Conservation (phyloP, 495 filamentous ascomycete genomes). For the Penicillium odoratum region DNA sequence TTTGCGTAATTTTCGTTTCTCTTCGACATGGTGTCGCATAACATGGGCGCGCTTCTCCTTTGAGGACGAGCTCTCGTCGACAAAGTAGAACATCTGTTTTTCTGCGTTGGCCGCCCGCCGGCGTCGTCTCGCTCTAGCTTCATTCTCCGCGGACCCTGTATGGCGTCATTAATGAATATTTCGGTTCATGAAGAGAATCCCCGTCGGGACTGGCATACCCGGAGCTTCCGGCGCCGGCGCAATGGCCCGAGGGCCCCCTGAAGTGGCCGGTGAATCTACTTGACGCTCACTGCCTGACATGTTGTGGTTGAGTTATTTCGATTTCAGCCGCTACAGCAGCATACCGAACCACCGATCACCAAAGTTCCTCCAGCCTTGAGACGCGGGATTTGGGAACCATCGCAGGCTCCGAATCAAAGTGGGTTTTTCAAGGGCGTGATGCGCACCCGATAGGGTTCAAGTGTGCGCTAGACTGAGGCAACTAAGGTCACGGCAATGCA, state of each 20-base stretch:
- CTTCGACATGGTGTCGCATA: conserved; percentile 51
- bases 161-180: conserved; percentile 3
- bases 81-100: conserved; percentile 46
- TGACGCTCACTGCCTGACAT: conserved; percentile 32
- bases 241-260: neutral
- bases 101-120: conserved; percentile 23
- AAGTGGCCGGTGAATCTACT: conserved; percentile 10
- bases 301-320: conserved; percentile 12
- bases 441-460: neutral
- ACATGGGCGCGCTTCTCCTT: conserved; percentile 50
- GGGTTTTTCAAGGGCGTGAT: conserved; percentile 7
- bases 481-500: conserved; percentile 16
- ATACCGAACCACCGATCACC: conserved; percentile 26
- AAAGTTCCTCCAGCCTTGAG: conserved; percentile 26
- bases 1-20: conserved; percentile 43
- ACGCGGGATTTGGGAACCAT: conserved; percentile 27
- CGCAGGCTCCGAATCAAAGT: conserved; percentile 17
- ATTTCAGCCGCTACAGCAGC: conserved; percentile 28
- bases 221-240: conserved; percentile 15
- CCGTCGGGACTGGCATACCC: conserved; percentile 14
- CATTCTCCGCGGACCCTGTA: conserved; percentile 24
- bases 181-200: neutral
- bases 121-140: conserved; percentile 26
- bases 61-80: conserved; percentile 45
- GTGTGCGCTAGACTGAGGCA: conserved; percentile 10